Percentiles rank a stretch among this genome's conserved stretches.
These are phyloP conservation scores for Diaporthe citri DNA, from an alignment of 2,329 filamentous ascomycete species.

Conservation along the genomic window DNA sequence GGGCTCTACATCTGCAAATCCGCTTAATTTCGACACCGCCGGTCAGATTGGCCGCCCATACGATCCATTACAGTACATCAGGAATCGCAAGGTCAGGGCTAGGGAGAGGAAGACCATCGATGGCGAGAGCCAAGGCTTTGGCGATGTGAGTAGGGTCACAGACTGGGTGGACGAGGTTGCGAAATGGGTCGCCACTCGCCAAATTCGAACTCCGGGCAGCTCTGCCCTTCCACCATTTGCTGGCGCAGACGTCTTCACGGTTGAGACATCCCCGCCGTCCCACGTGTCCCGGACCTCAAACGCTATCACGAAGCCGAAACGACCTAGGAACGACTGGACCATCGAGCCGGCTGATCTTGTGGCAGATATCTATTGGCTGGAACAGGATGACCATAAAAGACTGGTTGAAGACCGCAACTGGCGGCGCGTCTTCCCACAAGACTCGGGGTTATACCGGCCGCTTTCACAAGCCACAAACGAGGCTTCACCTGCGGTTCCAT, in stretches of 20 bases:
- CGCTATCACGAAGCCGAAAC: slow-evolving; percentile 70
- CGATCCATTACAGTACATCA: slow-evolving; percentile 92
- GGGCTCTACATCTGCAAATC: slow-evolving; percentile 51
- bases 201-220: slow-evolving; percentile 47
- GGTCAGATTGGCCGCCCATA: slow-evolving; percentile 76
- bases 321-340: slow-evolving; percentile 87
- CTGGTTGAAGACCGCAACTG: slow-evolving; percentile 86
- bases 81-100: slow-evolving; percentile 87
- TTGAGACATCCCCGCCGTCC: slow-evolving; percentile 58
- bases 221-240: slow-evolving; percentile 61
- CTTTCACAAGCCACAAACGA: slow-evolving; percentile 43
- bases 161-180: slow-evolving; percentile 82
- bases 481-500: slow-evolving; percentile 19
- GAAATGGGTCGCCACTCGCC: slow-evolving; percentile 56
- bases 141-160: slow-evolving; percentile 77
- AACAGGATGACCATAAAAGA: slow-evolving; percentile 83
- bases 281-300: slow-evolving; percentile 55
- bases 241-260: slow-evolving; percentile 58
- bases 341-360: slow-evolving; percentile 87
- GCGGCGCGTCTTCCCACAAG: slow-evolving; percentile 74
- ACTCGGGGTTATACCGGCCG: slow-evolving; percentile 46
- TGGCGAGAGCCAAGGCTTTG: slow-evolving; percentile 81
- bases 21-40: slow-evolving; percentile 49
- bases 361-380: slow-evolving; percentile 91
- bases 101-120: slow-evolving; percentile 82